A percentile compares a stretch with the other conserved stretches of the same genome.
Evolutionary conservation across 2,329 filamentous ascomycete species (phyloP).

Genomic region (Emmonsia crescens): DNA sequence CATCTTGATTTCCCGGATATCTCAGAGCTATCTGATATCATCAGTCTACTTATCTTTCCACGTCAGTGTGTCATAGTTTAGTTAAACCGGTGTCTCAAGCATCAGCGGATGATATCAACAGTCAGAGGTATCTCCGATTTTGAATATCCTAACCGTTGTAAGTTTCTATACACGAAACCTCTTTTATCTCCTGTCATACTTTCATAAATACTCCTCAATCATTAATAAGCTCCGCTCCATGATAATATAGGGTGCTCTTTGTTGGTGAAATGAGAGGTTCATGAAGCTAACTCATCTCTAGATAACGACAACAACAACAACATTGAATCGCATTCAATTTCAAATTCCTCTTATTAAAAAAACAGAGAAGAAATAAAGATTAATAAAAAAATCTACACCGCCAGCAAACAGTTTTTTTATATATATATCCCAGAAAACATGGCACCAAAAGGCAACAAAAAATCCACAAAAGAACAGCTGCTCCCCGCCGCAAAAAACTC

Average conservation of each 20-base stretch:
- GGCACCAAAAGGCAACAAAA: constrained; percentile 5
- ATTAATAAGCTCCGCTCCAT: not conserved
- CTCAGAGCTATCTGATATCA: too few relatives aligned
- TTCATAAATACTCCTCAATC: not conserved
- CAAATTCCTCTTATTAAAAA: not conserved
- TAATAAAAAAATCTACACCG: not conserved
- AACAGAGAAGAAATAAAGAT: too few relatives aligned
- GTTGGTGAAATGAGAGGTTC: not conserved
- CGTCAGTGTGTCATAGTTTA: too few relatives aligned
- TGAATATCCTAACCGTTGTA: too few relatives aligned
- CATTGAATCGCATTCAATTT: not conserved
- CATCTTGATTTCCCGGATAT: too few relatives aligned
- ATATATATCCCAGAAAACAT: not conserved
- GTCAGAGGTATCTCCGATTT: too few relatives aligned
- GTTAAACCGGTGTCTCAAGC: too few relatives aligned
- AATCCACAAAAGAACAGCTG: not conserved
- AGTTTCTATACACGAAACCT: too few relatives aligned
- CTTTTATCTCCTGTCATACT: not conserved
- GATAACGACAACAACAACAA: too few relatives aligned
- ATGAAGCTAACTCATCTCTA: not conserved
- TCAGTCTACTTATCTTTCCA: too few relatives aligned
- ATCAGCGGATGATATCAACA: too few relatives aligned
- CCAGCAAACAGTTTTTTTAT: not conserved
- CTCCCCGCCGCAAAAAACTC: not conserved
- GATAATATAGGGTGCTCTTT: not conserved